These are phyloP conservation scores for Tylopilus balloui DNA, from an alignment of 768 basidiomycete species.

Conservation along the genomic window DNA sequence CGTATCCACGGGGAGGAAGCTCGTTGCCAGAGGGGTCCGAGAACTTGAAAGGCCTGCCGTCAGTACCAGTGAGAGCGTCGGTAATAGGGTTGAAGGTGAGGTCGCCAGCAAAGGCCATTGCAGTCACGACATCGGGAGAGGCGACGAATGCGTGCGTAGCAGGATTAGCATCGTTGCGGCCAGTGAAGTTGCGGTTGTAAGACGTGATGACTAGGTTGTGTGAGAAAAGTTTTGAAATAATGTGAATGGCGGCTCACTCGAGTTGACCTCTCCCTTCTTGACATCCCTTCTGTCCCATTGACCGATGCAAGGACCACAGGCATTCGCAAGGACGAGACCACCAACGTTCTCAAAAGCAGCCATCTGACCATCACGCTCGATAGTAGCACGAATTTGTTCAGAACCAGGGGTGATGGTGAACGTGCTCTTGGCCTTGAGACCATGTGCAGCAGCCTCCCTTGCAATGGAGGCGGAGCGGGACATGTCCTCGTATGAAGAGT, in stretches of 20 bases:
- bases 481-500: slow-evolving; percentile 99
- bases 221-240: not conserved
- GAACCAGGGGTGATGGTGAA: slow-evolving; percentile 99
- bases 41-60: slow-evolving; percentile 98
- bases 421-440: slow-evolving; percentile 83
- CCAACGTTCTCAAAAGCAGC: slow-evolving; percentile 82
- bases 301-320: slow-evolving; percentile 98
- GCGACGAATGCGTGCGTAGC: slow-evolving; percentile 97
- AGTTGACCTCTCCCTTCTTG: slow-evolving; percentile 94
- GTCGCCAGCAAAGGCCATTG: slow-evolving; percentile 90
- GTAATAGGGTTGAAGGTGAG: slow-evolving; percentile 97
- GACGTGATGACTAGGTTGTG: slow-evolving; percentile 80
- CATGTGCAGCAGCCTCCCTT: slow-evolving; percentile 81
- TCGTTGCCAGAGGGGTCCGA: slow-evolving; percentile 86
- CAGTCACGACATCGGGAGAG: slow-evolving; percentile 93
- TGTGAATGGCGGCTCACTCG: slow-evolving; percentile 55
- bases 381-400: slow-evolving; percentile 97
- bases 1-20: slow-evolving; percentile 93
- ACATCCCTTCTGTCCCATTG: slow-evolving; percentile 98
- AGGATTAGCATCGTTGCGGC: slow-evolving; percentile 98
- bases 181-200: slow-evolving; percentile 99
- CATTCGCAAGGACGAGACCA: slow-evolving; percentile 93
- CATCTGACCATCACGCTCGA: slow-evolving; percentile 93
- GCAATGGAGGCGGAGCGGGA: slow-evolving; percentile 94
- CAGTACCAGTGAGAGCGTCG: slow-evolving; percentile 79